Conservation (phyloP, 495 filamentous ascomycete genomes). For the Aspergillus homomorphus region DNA sequence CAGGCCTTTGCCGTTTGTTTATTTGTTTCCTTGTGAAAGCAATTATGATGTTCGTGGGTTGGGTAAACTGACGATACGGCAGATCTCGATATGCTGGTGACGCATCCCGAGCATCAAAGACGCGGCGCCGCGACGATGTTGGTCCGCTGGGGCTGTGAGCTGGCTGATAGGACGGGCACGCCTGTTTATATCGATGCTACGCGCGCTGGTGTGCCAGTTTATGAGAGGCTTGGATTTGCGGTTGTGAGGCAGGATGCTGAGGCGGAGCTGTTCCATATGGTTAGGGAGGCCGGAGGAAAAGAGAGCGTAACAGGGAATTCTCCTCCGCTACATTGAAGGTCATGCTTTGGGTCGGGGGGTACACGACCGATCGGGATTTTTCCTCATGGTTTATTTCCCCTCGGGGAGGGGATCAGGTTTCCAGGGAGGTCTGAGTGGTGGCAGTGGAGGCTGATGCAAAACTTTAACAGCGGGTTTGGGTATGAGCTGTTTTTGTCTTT, state of each 20-base stretch:
- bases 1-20: background rate
- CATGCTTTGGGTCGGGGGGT: too few species aligned
- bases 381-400: too few species aligned
- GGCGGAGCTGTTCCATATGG: background rate
- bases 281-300: background rate
- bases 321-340: too few species aligned
- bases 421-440: too few species aligned
- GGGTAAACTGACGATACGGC: background rate
- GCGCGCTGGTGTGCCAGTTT: slow-evolving; percentile 16
- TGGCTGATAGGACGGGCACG: slow-evolving; percentile 29
- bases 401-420: too few species aligned
- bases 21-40: background rate
- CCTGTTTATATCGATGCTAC: slow-evolving; percentile 24
- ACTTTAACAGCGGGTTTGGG: too few species aligned
- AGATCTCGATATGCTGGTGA: slow-evolving; percentile 45
- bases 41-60: background rate
- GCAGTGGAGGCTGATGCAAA: too few species aligned
- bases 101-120: slow-evolving; percentile 41
- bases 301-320: too few species aligned
- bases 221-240: slow-evolving; percentile 23
- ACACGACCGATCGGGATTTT: too few species aligned
- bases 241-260: background rate
- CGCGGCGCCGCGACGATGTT: slow-evolving; percentile 47
- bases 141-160: slow-evolving; percentile 45
- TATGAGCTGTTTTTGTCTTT: too few species aligned